Base-by-base conservation (phyloP, 1,284 basidiomycete species). In the Coniferiporia weirii region DNA sequence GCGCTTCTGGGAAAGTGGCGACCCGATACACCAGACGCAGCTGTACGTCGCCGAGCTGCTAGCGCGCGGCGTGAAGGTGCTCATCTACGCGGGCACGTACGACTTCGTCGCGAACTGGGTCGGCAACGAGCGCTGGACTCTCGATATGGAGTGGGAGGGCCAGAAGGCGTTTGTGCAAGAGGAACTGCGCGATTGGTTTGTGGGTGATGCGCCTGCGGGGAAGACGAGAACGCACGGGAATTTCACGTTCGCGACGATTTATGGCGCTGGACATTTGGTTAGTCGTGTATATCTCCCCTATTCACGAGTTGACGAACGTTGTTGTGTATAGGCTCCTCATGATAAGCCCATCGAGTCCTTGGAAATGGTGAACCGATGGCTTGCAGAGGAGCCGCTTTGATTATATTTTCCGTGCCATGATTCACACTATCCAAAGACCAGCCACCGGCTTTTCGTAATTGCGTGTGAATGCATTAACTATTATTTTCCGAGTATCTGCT, bases 31-130 rank as follows among this genome's bases (percentile, higher is more conserved):
- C 61, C 67, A 72, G 2, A 79, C 78, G 0, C 71, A 75, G 64
- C 71, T 79, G 47, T 85, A 93, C 67, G 76, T 93, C 57, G 78
- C 81, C 1, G 83, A 77, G 1, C 78, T 95, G 36, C 80, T 94
- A 19, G 91, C 93, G 67, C 81, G 89, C 27, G 84, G 83, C 0
- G 75, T 95, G 27, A 75, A 80, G 6, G 84, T 87, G 3, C 78
- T 95, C 15, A 82, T 92, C 61, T 91, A 91, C 65, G 86, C 84
- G 3, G 89, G 89, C 1, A 79, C 77, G 2, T 81, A 83, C 59
- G 89, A 91, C 69, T 89, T 79, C 76, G 84, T 88, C 61, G 91
- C 88, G 68, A 91, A 90, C 70, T 86, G 85, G 79, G 72, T 90
- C 15, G 87, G 83, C 1, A 89, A 89, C 66, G 81, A 87, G 65